These are phyloP conservation scores for Diplodia intermedia DNA, from an alignment of 2,329 filamentous ascomycete species.

Conservation along the genomic window DNA sequence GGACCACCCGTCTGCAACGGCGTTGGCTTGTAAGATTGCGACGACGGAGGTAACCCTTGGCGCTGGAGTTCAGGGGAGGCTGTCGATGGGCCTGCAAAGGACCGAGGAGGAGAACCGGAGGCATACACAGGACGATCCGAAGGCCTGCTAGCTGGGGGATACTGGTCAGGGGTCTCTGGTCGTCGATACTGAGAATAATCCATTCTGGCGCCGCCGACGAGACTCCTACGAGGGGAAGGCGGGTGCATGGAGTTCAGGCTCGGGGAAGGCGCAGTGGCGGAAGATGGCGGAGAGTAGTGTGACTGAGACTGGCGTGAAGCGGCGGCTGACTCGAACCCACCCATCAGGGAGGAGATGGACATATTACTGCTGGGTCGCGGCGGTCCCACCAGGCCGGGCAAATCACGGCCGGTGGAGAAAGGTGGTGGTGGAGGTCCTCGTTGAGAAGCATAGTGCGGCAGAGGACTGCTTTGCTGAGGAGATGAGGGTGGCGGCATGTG, in stretches of 20 bases:
- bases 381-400: constrained; percentile 58
- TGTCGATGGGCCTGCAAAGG: constrained; percentile 31
- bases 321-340: constrained; percentile 58
- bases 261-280: constrained; percentile 46
- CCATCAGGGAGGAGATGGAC: constrained; percentile 77
- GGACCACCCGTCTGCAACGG: constrained; percentile 10
- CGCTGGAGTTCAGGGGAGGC: constrained; percentile 47
- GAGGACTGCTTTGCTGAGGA: constrained; percentile 50
- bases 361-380: constrained; percentile 69
- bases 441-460: constrained; percentile 48
- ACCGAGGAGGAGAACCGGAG: constrained; percentile 43
- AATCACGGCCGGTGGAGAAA: constrained; percentile 61
- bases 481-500: constrained; percentile 61
- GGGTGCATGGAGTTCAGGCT: constrained; percentile 54
- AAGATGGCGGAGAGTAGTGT: constrained; percentile 55
- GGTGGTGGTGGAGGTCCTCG: constrained; percentile 54
- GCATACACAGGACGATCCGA: constrained; percentile 42
- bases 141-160: constrained; percentile 41
- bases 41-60: constrained; percentile 42
- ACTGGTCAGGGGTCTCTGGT: constrained; percentile 48
- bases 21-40: constrained; percentile 43
- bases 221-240: constrained; percentile 52
- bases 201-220: constrained; percentile 42
- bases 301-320: constrained; percentile 44
- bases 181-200: constrained; percentile 48